phyloP scores from a whole-genome alignment of 345 rosid genomes.

The Gossypium longicalyx region DNA sequence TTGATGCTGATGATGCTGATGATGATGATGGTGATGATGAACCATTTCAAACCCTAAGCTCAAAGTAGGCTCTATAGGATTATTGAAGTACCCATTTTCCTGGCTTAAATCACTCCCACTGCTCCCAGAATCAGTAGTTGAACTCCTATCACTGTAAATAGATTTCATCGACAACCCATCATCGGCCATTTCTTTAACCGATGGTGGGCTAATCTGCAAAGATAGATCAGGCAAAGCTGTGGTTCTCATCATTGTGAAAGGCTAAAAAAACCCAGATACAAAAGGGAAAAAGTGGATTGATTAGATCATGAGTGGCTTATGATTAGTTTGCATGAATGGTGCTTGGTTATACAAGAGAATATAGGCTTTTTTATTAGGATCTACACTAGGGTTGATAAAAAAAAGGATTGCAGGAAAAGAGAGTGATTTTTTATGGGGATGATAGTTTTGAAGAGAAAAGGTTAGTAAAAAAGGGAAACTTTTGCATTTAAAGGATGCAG shows the following conservation, averaged over 20 bases:
- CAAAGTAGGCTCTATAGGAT: conserved; percentile 43
- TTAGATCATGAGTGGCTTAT: conserved; percentile 88
- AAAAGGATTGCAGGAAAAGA: conserved; percentile 2
- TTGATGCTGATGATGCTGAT: conserved; percentile 35
- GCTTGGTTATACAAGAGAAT: conserved; percentile 17
- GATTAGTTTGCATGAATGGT: conserved; percentile 53
- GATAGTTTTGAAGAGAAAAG: conserved; percentile 30
- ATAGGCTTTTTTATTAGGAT: conserved; percentile 44
- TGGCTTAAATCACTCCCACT: conserved; percentile 73
- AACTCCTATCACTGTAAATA: conserved; percentile 45
- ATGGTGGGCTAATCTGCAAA: conserved; percentile 80
- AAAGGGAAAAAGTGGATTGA: conserved; percentile 25
- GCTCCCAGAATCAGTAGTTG: conserved; percentile 64
- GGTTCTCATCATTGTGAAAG: conserved; percentile 23
- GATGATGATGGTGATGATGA: conserved; percentile 23
- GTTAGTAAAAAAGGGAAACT: conserved; percentile 33
- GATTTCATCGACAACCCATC: conserved; percentile 28
- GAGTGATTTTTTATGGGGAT: conserved; percentile 33
- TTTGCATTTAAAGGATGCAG: conserved; percentile 29
- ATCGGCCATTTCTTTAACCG: conserved; percentile 19
- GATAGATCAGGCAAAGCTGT: conserved; percentile 69
- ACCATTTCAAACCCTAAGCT: conserved; percentile 57
- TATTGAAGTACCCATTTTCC: conserved; percentile 37
- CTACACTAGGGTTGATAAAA: conserved; percentile 28
- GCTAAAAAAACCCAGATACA: no score